Evolutionary conservation across 768 basidiomycete species (phyloP), one percentile per base, ranked within the genome.

Genomic region (Russula emetica): DNA sequence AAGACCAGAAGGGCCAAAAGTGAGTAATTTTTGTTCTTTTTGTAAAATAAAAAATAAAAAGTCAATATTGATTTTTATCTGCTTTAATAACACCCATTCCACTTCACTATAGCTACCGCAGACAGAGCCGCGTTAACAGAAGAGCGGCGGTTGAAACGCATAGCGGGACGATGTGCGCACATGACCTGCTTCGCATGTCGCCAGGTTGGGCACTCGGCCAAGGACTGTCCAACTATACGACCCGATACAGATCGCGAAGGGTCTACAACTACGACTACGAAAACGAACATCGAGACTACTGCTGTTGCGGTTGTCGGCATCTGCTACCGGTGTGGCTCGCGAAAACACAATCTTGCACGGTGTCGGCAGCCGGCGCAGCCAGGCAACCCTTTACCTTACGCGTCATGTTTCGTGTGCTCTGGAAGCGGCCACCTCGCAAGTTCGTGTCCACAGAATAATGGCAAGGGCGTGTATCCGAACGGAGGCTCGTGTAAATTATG

Each of bases 401-500:
- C 95, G 0, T 90, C 87, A 4, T 98, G 95, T 75, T 98, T 94
- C 72, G 88, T 98, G 22, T 98, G 95, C 72, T 84, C 83, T 4
- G 80, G 79, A 4, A 86, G 82, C 69, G 95, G 95, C 1, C 95
- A 98, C 71, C 81, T 98, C 1, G 90, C 92, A 2, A 87, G 90
- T 1, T 75, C 83, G 16, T 98, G 95, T 74, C 88, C 91, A 0
- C 75, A 87, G 69, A 97, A 97, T 71, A 81, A 82, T 66, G 80
- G 79, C 0, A 89, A 84, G 69, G 93, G 94, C 0, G 80, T 96
- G 28, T 97, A 97, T 69, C 92, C 93, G 0, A 88, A 96, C 64
- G 94, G 94, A 28, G 95, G 95, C 3, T 83, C 80, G 62, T 98
- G 95, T 71, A 95, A 93, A 70, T 78, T 97, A 10, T 98, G 95